Percentiles rank a stretch among this genome's conserved stretches.
phyloP scores from a whole-genome alignment of 2,329 filamentous ascomycete species.

The Phialophora tarda region DNA sequence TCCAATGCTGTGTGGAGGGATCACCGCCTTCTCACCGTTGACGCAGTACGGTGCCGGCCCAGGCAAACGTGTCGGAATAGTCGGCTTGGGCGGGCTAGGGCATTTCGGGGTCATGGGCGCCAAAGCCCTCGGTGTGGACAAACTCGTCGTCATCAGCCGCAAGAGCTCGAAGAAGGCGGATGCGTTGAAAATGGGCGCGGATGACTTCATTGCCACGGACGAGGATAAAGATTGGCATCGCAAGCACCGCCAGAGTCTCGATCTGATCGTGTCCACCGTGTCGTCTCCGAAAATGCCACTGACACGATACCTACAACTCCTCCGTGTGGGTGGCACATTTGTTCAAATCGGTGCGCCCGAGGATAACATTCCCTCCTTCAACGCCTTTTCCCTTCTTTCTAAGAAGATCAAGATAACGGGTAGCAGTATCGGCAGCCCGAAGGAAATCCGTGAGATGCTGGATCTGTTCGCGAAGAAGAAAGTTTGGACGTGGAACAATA shows the following conservation, averaged over 20 bases:
- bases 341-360: conserved; percentile 74
- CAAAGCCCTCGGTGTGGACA: conserved; percentile 71
- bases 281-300: conserved; percentile 67
- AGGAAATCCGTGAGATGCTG: conserved; percentile 54
- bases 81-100: conserved; percentile 75
- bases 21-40: conserved; percentile 75
- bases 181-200: conserved; percentile 61
- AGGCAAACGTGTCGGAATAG: conserved; percentile 72
- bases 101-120: conserved; percentile 76
- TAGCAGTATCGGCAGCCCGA: conserved; percentile 52
- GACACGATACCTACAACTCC: conserved; percentile 64
- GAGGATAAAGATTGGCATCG: conserved; percentile 62
- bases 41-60: conserved; percentile 70
- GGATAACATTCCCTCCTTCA: conserved; percentile 60
- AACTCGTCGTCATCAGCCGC: conserved; percentile 64
- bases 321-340: conserved; percentile 65
- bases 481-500: conserved; percentile 53
- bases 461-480: conserved; percentile 51
- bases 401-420: conserved; percentile 63
- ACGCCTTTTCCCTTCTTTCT: conserved; percentile 63
- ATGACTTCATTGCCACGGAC: conserved; percentile 62
- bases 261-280: conserved; percentile 65
- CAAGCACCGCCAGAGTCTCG: conserved; percentile 56
- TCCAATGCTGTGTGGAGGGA: conserved; percentile 77
- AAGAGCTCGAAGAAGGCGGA: conserved; percentile 58